Conservation (phyloP, 352 stramenopile species). For the Pythium scleroteichum region DNA sequence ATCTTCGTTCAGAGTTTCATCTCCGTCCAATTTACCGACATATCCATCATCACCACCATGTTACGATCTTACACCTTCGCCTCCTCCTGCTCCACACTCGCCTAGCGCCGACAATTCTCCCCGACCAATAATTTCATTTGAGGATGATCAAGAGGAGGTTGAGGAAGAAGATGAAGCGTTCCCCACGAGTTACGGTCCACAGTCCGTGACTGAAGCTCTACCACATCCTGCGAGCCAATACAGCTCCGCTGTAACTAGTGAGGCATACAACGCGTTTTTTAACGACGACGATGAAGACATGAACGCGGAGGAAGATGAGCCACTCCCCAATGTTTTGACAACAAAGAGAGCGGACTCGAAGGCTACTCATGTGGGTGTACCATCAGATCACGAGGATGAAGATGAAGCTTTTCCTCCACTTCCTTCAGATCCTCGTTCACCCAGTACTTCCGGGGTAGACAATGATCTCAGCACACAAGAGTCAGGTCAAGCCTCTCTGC, state of each 20-base stretch:
- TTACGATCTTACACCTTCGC: constrained; percentile 12
- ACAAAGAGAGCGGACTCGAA: not conserved
- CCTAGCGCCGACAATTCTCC: constrained; percentile 5
- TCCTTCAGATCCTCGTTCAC: not conserved
- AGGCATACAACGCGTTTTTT: constrained; percentile 77
- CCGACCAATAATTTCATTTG: not conserved
- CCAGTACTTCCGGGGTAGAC: too few species aligned
- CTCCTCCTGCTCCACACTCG: constrained; percentile 12
- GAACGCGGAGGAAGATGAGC: constrained; percentile 59
- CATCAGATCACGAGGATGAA: constrained; percentile 28
- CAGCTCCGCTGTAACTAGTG: constrained; percentile 59
- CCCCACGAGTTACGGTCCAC: constrained; percentile 43
- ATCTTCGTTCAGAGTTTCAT: constrained; percentile 9
- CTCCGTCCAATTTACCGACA: constrained; percentile 1
- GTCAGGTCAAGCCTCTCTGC: too few species aligned
- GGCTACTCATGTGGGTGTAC: not conserved
- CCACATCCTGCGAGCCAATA: constrained; percentile 35
- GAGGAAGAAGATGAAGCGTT: constrained; percentile 84
- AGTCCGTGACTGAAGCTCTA: constrained; percentile 21
- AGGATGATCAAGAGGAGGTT: constrained; percentile 37
- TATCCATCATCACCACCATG: constrained; percentile 10
- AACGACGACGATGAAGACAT: constrained; percentile 50
- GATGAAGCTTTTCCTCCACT: constrained; percentile 36
- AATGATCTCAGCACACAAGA: not conserved
- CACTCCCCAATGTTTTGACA: constrained; percentile 31